These are phyloP conservation scores for Filobasidium floriforme DNA, from an alignment of 768 basidiomycete genomes.

Conservation along the genomic window DNA sequence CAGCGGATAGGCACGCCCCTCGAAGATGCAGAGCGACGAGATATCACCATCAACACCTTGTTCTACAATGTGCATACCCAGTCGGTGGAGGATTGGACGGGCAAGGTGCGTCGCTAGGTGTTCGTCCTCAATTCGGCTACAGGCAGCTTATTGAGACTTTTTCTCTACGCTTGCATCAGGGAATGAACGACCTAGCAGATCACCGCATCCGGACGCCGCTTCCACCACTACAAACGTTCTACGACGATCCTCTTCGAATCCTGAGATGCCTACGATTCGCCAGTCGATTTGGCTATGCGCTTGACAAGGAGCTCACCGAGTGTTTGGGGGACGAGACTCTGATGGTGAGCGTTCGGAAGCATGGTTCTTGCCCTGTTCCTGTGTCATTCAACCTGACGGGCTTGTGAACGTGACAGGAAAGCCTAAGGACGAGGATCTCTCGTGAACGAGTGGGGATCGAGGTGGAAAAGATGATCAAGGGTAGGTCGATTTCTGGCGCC, in stretches of 20 bases:
- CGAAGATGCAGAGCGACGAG: constrained; percentile 81
- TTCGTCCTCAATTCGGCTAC: constrained; percentile 8
- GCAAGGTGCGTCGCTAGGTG: constrained; percentile 51
- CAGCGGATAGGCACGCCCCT: constrained; percentile 86
- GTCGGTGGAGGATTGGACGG: constrained; percentile 76
- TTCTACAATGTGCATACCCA: constrained; percentile 92
- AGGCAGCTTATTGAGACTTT: neutral
- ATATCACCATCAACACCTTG: constrained; percentile 88
- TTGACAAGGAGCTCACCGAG: constrained; percentile 47
- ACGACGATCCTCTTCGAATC: constrained; percentile 90
- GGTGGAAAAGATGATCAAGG: constrained; percentile 86
- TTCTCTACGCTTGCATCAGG: constrained; percentile 49
- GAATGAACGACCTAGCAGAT: constrained; percentile 69
- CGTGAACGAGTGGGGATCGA: constrained; percentile 89
- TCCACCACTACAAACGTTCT: constrained; percentile 75
- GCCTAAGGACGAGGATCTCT: constrained; percentile 69
- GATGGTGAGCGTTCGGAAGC: constrained; percentile 27
- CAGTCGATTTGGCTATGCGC: constrained; percentile 73
- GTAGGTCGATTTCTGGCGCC: constrained; percentile 44
- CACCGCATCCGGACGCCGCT: constrained; percentile 83
- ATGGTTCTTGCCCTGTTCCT: no score
- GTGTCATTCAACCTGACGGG: neutral
- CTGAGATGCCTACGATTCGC: constrained; percentile 85
- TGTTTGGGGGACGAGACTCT: constrained; percentile 55
- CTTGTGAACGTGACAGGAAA: constrained; percentile 55